Conservation (phyloP, 2,329 filamentous ascomycete genomes). For the Penicillium sumatraense region DNA sequence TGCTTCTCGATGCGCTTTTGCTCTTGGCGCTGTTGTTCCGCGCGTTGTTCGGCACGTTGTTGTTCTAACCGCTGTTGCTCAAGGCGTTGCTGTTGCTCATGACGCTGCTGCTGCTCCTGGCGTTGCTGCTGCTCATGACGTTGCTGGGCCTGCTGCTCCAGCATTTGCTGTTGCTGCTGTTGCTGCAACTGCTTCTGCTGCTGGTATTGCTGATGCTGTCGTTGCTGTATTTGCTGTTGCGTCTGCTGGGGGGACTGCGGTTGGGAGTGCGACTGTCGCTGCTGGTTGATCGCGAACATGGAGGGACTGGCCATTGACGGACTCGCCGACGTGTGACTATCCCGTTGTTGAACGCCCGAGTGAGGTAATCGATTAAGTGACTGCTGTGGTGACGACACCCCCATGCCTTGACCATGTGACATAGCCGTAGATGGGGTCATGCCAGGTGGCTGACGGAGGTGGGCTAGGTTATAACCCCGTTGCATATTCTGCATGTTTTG, state of each 20-base stretch:
- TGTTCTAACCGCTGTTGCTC: slow-evolving; percentile 17
- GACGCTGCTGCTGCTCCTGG: slow-evolving; percentile 19
- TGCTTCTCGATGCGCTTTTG: slow-evolving; percentile 14
- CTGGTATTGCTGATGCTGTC: slow-evolving; percentile 28
- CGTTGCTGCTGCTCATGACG: slow-evolving; percentile 10
- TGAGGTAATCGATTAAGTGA: slow-evolving; percentile 34
- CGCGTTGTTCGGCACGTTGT: slow-evolving; percentile 15
- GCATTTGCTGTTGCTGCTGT: slow-evolving; percentile 22
- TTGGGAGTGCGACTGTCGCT: slow-evolving; percentile 26
- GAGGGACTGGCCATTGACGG: slow-evolving; percentile 29
- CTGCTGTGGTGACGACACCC: slow-evolving; percentile 38
- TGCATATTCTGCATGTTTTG: slow-evolving; percentile 37
- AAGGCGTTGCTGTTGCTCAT: slow-evolving; percentile 17
- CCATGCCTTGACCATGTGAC: slow-evolving; percentile 34
- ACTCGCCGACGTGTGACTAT: slow-evolving; percentile 24
- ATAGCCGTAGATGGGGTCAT: slow-evolving; percentile 34
- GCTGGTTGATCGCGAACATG: slow-evolving; percentile 28
- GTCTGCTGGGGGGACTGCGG: slow-evolving; percentile 35
- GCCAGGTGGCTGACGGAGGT: slow-evolving; percentile 31
- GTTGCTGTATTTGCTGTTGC: slow-evolving; percentile 27
- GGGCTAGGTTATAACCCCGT: slow-evolving; percentile 36
- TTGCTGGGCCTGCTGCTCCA: slow-evolving; percentile 20
- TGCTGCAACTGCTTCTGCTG: slow-evolving; percentile 20
- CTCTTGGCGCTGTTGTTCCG: slow-evolving; percentile 24
- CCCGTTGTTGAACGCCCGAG: slow-evolving; percentile 24